phyloP scores from a whole-genome alignment of 2,329 filamentous ascomycete genomes.

The Coniochaeta ligniaria region DNA sequence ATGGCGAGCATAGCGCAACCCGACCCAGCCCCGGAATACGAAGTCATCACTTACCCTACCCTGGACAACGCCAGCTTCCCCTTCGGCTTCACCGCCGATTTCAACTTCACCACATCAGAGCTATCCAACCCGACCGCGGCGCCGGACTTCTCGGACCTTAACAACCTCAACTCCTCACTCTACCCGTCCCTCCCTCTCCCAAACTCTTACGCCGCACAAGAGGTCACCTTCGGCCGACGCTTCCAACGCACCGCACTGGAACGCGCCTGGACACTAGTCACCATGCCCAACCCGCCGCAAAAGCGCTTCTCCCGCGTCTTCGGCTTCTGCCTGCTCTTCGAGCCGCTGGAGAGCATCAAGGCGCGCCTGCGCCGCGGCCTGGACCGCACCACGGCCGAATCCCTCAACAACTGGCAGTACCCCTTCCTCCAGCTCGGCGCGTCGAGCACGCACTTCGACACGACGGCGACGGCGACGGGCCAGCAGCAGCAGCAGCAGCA shows the following conservation, averaged over 20 bases:
- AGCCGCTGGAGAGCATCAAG: conserved; percentile 40
- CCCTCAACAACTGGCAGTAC: conserved; percentile 49
- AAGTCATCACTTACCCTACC: conserved; percentile 44
- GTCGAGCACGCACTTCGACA: conserved; percentile 56
- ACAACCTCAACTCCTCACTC: conserved; percentile 7
- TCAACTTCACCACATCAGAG: conserved; percentile 8
- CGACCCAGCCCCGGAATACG: conserved; percentile 25
- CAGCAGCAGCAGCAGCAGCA: background rate
- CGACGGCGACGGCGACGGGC: background rate
- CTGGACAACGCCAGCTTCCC: conserved; percentile 47
- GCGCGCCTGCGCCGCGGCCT: conserved; percentile 28
- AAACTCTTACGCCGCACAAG: conserved; percentile 52
- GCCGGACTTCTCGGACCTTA: conserved; percentile 12
- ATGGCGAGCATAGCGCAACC: conserved; percentile 5
- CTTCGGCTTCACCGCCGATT: conserved; percentile 23
- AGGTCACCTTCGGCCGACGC: conserved; percentile 62
- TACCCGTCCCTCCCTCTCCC: conserved; percentile 34
- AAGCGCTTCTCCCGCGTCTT: conserved; percentile 51
- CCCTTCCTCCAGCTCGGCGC: conserved; percentile 63
- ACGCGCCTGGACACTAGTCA: conserved; percentile 51
- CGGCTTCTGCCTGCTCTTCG: conserved; percentile 60
- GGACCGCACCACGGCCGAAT: conserved; percentile 23
- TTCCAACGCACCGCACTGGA: conserved; percentile 62
- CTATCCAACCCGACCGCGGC: background rate
- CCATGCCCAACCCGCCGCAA: conserved; percentile 38